Base-by-base conservation (phyloP, 352 stramenopile species). In the Plasmopara viticola region DNA sequence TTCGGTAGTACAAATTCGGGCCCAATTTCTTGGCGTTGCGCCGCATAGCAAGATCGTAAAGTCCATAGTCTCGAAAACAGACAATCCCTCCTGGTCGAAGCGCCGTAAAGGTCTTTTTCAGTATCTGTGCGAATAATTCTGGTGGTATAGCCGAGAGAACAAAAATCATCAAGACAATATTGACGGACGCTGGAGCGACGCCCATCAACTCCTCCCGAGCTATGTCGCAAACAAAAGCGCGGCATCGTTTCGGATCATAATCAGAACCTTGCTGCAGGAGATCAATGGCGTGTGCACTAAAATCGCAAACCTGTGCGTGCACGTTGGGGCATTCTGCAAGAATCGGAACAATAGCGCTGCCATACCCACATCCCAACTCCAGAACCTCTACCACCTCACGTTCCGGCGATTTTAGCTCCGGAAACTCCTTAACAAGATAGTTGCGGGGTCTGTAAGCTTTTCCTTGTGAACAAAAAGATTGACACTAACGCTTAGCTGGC, bases 41-140 rank as follows among this genome's bases (percentile, higher is more conserved):
- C 13, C 82, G 66, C 84, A 95, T 94, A 25, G 85, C 83, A 9
- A 95, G 66, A 50, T 95, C 85, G 61, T 90, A 95, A 14, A 92
- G 67, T 9, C 80, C 85, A 39, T 94, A 95, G 65, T 95, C 85
- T 28, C 85, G 78, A 35, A 95, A 91, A 64, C 82, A 93, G 18
- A 94, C 67, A 43, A 90, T 56, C 6, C 83, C 85, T 10, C 81
- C 85, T 9, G 72, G 74, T 28, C 69, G 72, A 33, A 89, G 55
- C 5, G 69, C 68, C 10, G 57, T 39, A 40, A 64, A 77, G 15
- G 92, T 70, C 48, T 88, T 86, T n/a, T 55, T 46, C 35, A 95
- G 39, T 18, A 77, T 74, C 17, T 50, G 38, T 1, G 34, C 44
- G 30, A 90, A 85, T 6, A 72, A 62, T 33, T 72, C 58, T 5